phyloP scores from a whole-genome alignment of 2,329 filamentous ascomycete genomes.

The Trichophyton benhamiae region DNA sequence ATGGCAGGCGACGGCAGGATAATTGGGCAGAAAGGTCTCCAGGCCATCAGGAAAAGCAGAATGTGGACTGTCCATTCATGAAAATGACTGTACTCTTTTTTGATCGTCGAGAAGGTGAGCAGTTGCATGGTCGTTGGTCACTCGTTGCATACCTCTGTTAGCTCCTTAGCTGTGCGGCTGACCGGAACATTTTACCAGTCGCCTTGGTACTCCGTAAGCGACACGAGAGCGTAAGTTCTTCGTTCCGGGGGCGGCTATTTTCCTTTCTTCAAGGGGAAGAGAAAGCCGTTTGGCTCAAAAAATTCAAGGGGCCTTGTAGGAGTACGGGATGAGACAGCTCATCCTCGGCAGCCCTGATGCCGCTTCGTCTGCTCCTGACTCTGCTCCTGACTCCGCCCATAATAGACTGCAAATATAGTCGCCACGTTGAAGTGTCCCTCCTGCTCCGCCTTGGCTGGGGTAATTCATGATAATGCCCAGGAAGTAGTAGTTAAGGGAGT shows the following conservation, averaged over 20 bases:
- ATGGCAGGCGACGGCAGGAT: neutral
- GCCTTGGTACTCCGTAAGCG: neutral
- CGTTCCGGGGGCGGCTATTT: neutral
- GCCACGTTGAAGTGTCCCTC: neutral
- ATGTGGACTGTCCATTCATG: neutral
- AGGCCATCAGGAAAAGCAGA: neutral
- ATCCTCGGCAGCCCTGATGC: neutral
- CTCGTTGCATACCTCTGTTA: no score
- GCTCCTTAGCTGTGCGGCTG: neutral
- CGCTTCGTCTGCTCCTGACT: neutral
- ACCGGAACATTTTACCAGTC: neutral
- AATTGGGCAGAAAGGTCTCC: neutral
- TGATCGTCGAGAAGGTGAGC: neutral
- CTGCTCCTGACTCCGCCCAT: neutral
- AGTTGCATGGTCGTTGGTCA: no score
- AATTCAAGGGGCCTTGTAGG: neutral
- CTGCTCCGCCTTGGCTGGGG: neutral
- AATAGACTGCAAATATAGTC: neutral
- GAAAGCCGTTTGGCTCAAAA: neutral
- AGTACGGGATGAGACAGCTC: neutral
- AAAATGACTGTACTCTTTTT: neutral
- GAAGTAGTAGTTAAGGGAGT: neutral
- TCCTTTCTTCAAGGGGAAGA: neutral
- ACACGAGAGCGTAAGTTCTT: neutral
- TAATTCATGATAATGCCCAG: neutral